Evolutionary conservation across 805 yeast species (phyloP).

Genomic region (Candida odintsovae): DNA sequence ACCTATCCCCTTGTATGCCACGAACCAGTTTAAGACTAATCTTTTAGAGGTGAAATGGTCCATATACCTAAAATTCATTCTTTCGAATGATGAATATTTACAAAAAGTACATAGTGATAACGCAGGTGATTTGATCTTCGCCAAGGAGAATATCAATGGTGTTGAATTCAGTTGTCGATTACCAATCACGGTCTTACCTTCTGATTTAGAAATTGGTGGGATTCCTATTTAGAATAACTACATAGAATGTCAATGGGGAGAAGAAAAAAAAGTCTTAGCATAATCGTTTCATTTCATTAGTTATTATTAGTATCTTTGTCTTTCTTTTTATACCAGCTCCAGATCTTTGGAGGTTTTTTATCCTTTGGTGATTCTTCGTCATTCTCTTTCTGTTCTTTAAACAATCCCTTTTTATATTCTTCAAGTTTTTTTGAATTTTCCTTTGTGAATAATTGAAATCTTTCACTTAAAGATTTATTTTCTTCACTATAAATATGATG

Average conservation of each 20-base stretch:
- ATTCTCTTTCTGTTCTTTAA: slow-evolving; percentile 1
- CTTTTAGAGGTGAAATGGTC: slow-evolving; percentile 35
- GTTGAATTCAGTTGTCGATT: slow-evolving; percentile 37
- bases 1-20: slow-evolving; percentile 29
- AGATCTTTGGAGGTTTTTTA: slow-evolving; percentile 4
- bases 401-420: slow-evolving; percentile 12
- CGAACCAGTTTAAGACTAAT: slow-evolving; percentile 35
- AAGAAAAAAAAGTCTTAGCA: background rate
- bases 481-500: slow-evolving; percentile 21
- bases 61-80: slow-evolving; percentile 30
- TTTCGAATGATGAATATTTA: slow-evolving; percentile 18
- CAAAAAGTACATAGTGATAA: slow-evolving; percentile 26
- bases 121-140: slow-evolving; percentile 29
- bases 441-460: slow-evolving; percentile 26
- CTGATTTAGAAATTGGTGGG: slow-evolving; percentile 44
- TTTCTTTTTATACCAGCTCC: slow-evolving; percentile 12
- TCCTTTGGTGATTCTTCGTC: background rate
- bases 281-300: background rate
- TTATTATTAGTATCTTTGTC: slow-evolving; percentile 3
- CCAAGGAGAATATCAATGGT: slow-evolving; percentile 31
- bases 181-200: slow-evolving; percentile 40
- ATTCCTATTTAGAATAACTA: slow-evolving; percentile 22
- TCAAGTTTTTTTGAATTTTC: slow-evolving; percentile 23
- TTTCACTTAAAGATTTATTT: slow-evolving; percentile 11
- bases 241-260: background rate